Base-by-base conservation (phyloP, 345 rosid genomes). In the Eucalyptus sideroxylon region DNA sequence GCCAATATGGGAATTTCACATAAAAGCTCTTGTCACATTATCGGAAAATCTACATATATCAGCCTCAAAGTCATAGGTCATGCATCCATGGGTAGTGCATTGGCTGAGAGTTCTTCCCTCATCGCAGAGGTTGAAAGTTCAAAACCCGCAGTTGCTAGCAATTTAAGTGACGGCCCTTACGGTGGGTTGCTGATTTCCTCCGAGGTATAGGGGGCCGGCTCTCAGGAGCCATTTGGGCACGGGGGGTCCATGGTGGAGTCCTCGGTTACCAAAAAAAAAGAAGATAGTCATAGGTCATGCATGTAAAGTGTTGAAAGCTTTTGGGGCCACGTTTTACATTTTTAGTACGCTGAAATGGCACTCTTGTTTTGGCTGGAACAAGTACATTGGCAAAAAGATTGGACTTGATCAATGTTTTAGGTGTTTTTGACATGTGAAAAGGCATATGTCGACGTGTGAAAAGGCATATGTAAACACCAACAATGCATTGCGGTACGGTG, bases 1-100 rank as follows among this genome's bases (percentile, higher is more conserved):
- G 53, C 31, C 55, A 69, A 87, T 40, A 16, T 55, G n/a, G 67
- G 45, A 37, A 69, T 47, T 47, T 31, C 65, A 34, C 65, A 86
- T 30, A 34, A 40, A 77, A 77, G 47, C 47, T 21, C 47, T 21
- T 21, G 30, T 77, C 24, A 77, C 85, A 21, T 12, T 11, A 23
- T 24, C 3, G 5, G 85, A 11, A 11, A 40, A 77, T 77, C 85
- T 21, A 40, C 26, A 3, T 23, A 11, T 10, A 19, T 37, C 82
- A 37, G 40, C 15, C 82, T 40, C 16, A 3, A 77, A 21, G 13
- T 23, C 26, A 37, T 21, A 11, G 16, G 8, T 37, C 83, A 40
- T 40, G 77, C 10, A 16, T n/a, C 51, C 6, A 0, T 50, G 16
- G 0, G 0, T 15, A 50, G 1, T 50, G 7, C 51, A 1, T 14